Conservation (phyloP, 768 basidiomycete genomes). For the Boletus subparvulus region DNA sequence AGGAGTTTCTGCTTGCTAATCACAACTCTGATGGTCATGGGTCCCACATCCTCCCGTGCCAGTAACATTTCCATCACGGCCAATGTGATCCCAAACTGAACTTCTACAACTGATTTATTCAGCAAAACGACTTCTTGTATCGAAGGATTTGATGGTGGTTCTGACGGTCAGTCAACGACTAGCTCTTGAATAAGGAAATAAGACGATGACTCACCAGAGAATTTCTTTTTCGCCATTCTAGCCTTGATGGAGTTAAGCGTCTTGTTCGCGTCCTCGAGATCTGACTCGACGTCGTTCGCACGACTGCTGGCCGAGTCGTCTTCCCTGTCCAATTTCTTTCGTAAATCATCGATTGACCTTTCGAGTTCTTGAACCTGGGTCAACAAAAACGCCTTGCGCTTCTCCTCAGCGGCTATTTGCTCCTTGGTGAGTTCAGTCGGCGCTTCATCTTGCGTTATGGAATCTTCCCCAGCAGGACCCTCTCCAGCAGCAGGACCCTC, state of each 20-base stretch:
- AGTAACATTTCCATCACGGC: slow-evolving; percentile 11
- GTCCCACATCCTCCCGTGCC: slow-evolving; percentile 12
- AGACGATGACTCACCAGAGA: slow-evolving; percentile 14
- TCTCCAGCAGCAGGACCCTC: slow-evolving; percentile 5
- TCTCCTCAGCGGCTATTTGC: slow-evolving; percentile 23
- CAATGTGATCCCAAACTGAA: slow-evolving; percentile 1
- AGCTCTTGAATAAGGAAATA: background rate
- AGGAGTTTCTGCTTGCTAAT: slow-evolving; percentile 1
- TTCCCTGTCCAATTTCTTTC: background rate
- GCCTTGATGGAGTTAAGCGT: slow-evolving; percentile 5
- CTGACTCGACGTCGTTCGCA: slow-evolving; percentile 10
- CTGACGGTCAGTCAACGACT: slow-evolving; percentile 9
- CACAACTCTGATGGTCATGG: slow-evolving; percentile 14
- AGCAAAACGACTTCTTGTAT: background rate
- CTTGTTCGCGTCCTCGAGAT: slow-evolving; percentile 18
- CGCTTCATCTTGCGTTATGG: slow-evolving; percentile 17
- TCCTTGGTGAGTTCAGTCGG: slow-evolving; percentile 20
- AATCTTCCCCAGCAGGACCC: slow-evolving; percentile 6
- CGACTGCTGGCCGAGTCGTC: background rate
- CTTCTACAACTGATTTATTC: slow-evolving; percentile 6
- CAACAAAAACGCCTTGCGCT: slow-evolving; percentile 20
- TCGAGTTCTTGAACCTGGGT: slow-evolving; percentile 19
- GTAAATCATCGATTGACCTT: background rate
- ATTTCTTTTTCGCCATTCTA: slow-evolving; percentile 21
- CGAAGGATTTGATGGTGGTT: background rate